These are phyloP conservation scores for Craspedostauros australis DNA, from an alignment of 108 stramenopile species.

Conservation along the genomic window DNA sequence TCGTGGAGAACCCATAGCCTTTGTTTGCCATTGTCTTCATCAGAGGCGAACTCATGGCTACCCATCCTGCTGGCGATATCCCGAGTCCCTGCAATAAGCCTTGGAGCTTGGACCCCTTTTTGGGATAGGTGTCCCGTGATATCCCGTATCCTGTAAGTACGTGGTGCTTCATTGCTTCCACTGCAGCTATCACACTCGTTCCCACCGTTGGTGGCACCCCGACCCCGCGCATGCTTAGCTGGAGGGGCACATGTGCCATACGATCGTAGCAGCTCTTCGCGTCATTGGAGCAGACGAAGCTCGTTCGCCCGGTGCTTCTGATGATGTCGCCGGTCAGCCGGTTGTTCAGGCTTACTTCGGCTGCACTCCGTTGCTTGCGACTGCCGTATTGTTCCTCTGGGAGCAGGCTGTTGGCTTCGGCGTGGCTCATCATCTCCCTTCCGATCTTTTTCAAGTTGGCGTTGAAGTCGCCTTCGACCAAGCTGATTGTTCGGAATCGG, in stretches of 20 bases:
- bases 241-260: conserved; percentile 4
- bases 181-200: not conserved
- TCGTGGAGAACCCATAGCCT: conserved; percentile 5
- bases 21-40: conserved; percentile 4
- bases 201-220: not conserved
- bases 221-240: conserved; percentile 1
- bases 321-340: no score
- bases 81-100: conserved; percentile 33
- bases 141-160: conserved; percentile 4
- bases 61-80: conserved; percentile 31
- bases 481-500: conserved; percentile 8
- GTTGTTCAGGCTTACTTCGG: no score
- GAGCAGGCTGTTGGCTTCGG: no score
- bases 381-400: no score
- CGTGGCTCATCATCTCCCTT: not conserved
- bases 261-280: conserved; percentile 20
- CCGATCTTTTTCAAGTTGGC: conserved; percentile 8
- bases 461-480: conserved; percentile 15
- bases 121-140: not conserved
- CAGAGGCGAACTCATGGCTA: conserved; percentile 15
- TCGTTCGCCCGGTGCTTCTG: no score
- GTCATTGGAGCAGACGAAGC: conserved; percentile 5
- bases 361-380: no score
- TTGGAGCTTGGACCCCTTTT: not conserved
- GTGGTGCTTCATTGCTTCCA: conserved; percentile 1